These are phyloP conservation scores for Silene coronaria DNA, from an alignment of 179 eudicot species.

Conservation along the genomic window DNA sequence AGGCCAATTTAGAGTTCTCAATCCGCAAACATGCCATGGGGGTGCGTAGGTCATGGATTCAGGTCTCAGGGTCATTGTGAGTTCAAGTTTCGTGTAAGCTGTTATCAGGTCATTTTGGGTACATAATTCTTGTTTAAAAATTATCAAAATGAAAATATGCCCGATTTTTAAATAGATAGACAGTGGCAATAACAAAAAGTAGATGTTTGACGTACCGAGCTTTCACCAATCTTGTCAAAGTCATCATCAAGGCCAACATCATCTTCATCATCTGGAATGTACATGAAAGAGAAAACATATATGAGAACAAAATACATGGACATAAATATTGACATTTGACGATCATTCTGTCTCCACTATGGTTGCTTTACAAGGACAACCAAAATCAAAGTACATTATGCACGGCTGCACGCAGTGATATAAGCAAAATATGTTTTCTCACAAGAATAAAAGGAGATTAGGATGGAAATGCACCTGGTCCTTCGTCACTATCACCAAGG, in stretches of 20 bases:
- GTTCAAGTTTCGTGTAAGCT: background rate
- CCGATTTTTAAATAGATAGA: background rate
- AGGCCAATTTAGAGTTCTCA: background rate
- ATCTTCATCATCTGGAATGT: slow-evolving; percentile 56
- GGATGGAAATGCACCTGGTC: slow-evolving; percentile 47
- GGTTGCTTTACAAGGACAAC: too few species aligned
- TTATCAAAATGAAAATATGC: background rate
- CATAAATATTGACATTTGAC: background rate
- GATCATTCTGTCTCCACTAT: too few species aligned
- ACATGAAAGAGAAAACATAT: background rate
- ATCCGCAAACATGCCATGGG: too few species aligned
- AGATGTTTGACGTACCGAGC: slow-evolving; percentile 43
- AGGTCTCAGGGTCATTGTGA: background rate
- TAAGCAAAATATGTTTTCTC: background rate
- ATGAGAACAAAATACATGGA: background rate
- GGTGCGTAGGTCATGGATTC: too few species aligned
- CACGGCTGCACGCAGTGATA: background rate
- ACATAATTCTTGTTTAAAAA: background rate
- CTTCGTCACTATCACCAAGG: slow-evolving; percentile 76
- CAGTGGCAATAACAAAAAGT: background rate
- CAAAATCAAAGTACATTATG: background rate
- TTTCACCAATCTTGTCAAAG: slow-evolving; percentile 76
- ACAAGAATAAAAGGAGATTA: background rate
- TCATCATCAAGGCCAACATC: slow-evolving; percentile 70
- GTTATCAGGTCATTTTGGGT: background rate